Evolutionary conservation across 2,329 filamentous ascomycete genomes (phyloP), one percentile per base, ranked within the genome.

Genomic region (Chaetomium globosum): DNA sequence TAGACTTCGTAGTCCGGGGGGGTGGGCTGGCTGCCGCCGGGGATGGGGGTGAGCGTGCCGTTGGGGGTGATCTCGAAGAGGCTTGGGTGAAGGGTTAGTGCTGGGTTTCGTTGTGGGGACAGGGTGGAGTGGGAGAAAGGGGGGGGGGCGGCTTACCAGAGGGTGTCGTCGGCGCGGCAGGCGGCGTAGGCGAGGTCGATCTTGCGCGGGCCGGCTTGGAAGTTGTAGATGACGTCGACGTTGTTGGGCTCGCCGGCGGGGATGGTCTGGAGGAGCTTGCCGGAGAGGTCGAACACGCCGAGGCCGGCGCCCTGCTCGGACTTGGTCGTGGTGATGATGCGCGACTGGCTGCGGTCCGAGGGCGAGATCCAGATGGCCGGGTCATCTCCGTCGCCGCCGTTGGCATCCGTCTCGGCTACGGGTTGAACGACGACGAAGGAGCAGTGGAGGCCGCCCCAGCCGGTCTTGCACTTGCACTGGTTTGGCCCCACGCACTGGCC

Each of bases 351-450:
- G 7, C 53, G 57, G 53, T 64, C 61, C 6, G 57, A 53, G 21
- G 65, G 65, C 21, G 61, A 61, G 36, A 67, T 67, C 65, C 65
- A 67, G 58, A 67, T 67, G 57, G 65, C 65, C 28, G 65, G 65
- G 39, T 67, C 65, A 16, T 67, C 65, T 2, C 65, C 65, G 58
- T 67, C 65, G 19, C 36, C 65, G n/a, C 65, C 65, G 39, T 67
- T 64, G n/a, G 65, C 65, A 4, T 60, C 58, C 1, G 65, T 67
- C 53, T 67, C 65, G 10, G 54, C 31, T 2, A 52, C 61, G 3
- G 65, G 51, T n/a, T 57, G 26, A 6, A 67, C 61, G 2, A 67
- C 10, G 3, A 67, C 57, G 26, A 63, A 64, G 19, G 65, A 64
- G 61, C 65, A 67, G 53, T 67, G 65, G 54, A 67, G 53, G 13